Evolutionary conservation across 2,329 filamentous ascomycete species (phyloP), one percentile per base, ranked within the genome.

Genomic region (Colletotrichum kahawae): DNA sequence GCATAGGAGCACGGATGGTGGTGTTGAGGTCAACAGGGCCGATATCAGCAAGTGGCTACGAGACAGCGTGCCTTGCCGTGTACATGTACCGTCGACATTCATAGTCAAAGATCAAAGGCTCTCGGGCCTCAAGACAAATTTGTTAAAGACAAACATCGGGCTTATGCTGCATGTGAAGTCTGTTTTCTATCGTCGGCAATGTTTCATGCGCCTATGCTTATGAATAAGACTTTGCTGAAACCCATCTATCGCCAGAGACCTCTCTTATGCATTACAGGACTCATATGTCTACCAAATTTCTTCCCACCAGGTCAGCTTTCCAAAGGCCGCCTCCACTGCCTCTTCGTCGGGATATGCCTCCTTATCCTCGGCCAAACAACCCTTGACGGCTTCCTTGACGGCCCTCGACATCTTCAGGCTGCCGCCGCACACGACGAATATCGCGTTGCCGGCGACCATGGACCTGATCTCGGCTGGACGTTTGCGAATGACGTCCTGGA

Each of bases 331-430:
- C 78, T 87, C 85, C 31, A 75, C 69, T 2, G 87, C 86, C 69
- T 82, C 79, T 33, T 84, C 84, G n/a, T 78, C 77, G 36, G 84
- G 79, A 4, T 79, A 79, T 5, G 77, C 81, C 12, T 85, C 73
- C 2, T 81, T 82, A 1, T 84, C 10, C 83, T 79, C 4, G 87
- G 83, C 76, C 89, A 86, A 1, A 85, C 87, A 60, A 5, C 90
- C 88, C 56, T 86, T 84, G 13, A 92, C 83, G 3, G 90, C 90
- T 18, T 80, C 82, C 68, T 88, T 88, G 56, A 91, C 90, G 3
- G 89, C 87, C 60, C 87, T 84, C 0, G 90, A 90, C 90, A 92
- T 92, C 79, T 87, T 88, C 2, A 89, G 88, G 34, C 89, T 88
- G 69, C 89, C 91, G 9, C 90, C 90, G 67, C 90, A 92, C 6